Evolutionary conservation across 441 rosid genomes (phyloP).

Genomic region (Euphorbia corollata): DNA sequence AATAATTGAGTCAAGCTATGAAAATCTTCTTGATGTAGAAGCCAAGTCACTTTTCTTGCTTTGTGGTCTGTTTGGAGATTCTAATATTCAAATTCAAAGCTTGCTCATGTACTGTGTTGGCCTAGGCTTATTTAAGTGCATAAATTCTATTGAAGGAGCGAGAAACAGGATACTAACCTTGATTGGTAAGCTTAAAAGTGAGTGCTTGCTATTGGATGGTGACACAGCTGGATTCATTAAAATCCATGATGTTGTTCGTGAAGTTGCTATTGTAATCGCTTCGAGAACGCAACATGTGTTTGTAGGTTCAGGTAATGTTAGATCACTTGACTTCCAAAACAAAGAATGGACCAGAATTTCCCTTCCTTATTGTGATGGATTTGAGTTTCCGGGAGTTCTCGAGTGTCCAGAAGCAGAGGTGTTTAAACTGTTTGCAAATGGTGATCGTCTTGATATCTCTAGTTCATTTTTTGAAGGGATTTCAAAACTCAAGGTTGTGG

Average conservation of each 20-base stretch:
- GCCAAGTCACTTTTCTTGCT: slow-evolving; percentile 16
- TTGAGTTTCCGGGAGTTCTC: slow-evolving; percentile 11
- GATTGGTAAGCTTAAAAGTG: not conserved
- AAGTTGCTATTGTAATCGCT: not conserved
- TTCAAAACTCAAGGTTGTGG: slow-evolving; percentile 17
- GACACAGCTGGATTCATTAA: not conserved
- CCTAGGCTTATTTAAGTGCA: slow-evolving; percentile 6
- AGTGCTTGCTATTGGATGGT: not conserved
- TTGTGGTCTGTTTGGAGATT: slow-evolving; percentile 3
- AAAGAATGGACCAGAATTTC: not conserved
- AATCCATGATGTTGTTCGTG: slow-evolving; percentile 11
- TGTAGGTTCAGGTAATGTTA: not conserved
- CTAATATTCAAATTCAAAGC: not conserved
- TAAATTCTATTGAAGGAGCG: not conserved
- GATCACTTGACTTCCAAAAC: not conserved
- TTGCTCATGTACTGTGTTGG: slow-evolving; percentile 1
- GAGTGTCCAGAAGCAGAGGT: slow-evolving; percentile 4
- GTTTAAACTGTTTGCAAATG: not conserved
- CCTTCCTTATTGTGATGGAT: not conserved
- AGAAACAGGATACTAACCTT: not conserved
- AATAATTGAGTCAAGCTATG: slow-evolving; percentile 18
- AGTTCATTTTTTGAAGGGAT: slow-evolving; percentile 12
- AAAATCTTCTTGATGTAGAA: not conserved
- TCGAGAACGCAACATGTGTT: not conserved
- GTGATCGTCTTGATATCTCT: not conserved